These are phyloP conservation scores for Lycium ferocissimum DNA, from an alignment of 257 asterid genomes.

Conservation along the genomic window DNA sequence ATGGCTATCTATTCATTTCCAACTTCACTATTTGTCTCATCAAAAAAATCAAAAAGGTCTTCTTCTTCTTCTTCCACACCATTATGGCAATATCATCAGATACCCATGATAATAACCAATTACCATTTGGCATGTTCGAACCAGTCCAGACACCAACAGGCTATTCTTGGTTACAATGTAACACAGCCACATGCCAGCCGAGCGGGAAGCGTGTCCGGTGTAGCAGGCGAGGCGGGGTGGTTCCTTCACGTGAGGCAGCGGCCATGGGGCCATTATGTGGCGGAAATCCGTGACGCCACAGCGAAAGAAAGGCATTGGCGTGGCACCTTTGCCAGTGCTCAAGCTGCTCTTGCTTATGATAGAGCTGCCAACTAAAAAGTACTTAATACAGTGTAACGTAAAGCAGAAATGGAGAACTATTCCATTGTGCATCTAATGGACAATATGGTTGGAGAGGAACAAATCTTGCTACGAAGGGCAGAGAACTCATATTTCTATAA, in stretches of 20 bases:
- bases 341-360: conserved; percentile 96
- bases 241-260: conserved; percentile 84
- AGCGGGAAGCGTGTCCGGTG: conserved; percentile 78
- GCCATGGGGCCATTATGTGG: conserved; percentile 98
- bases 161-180: conserved; percentile 80
- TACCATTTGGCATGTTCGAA: conserved; percentile 68
- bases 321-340: conserved; percentile 94
- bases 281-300: conserved; percentile 90
- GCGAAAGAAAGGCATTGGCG: conserved; percentile 97
- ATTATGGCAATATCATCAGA: conserved; percentile 31
- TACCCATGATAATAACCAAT: neutral
- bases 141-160: conserved; percentile 83
- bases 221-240: conserved; percentile 82
- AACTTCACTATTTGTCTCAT: conserved; percentile 25
- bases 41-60: neutral
- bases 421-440: no score
- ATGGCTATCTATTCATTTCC: neutral
- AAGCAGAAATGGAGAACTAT: no score
- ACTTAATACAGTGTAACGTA: no score
- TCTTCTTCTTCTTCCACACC: conserved; percentile 24
- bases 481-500: no score
- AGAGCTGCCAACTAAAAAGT: conserved; percentile 59
- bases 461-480: no score
- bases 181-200: conserved; percentile 70
- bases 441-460: no score